Base-by-base conservation (phyloP, 805 yeast genomes). In the Saturnispora serradocipensis region DNA sequence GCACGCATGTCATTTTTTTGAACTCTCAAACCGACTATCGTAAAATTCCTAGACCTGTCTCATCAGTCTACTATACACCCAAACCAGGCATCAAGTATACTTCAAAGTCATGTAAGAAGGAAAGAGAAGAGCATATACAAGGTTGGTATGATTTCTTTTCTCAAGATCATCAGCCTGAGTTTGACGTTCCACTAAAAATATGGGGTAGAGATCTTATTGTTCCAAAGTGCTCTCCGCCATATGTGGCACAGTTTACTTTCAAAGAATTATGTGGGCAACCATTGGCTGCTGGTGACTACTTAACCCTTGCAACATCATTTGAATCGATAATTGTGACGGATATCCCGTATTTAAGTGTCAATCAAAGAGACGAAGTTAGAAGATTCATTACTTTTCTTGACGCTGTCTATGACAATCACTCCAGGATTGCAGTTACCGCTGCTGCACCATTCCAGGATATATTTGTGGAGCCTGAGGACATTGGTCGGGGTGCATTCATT, bases 11-110 rank as follows among this genome's bases (percentile, higher is more conserved):
- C 3, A 80, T 87, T 8, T 83, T 79, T 58, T 72, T 93, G 55
- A 84, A 89, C 64, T 88, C 97, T 9, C 96, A 96, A 24, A 89
- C 95, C 0, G 99, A 93, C 68, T 93, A 93, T 67, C 78, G 99
- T 61, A 88, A 87, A 62, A 77, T 90, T 34, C 89, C 90, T 22
- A 79, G 87, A 56, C 97, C 97, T 2, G 63, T 83, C 25, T 82
- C 90, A 3, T 77, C 87, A 3, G 93, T 86, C 6, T 90, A 88
- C 65, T 85, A 81, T 62, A 75, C 69, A 56, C 96, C 97, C 5
- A 74, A 75, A 35, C 81, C 82, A 1, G 88, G 84, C 13, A 70
- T 83, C 45, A 66, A 72, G 25, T 81, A 77, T 65, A 62, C 65
- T 24, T 76, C 86, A 4, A 73, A 70, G 45, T 73, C 74, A 27